Evolutionary conservation across 2,329 filamentous ascomycete species (phyloP).

Genomic region (Akanthomyces dipterigenus): DNA sequence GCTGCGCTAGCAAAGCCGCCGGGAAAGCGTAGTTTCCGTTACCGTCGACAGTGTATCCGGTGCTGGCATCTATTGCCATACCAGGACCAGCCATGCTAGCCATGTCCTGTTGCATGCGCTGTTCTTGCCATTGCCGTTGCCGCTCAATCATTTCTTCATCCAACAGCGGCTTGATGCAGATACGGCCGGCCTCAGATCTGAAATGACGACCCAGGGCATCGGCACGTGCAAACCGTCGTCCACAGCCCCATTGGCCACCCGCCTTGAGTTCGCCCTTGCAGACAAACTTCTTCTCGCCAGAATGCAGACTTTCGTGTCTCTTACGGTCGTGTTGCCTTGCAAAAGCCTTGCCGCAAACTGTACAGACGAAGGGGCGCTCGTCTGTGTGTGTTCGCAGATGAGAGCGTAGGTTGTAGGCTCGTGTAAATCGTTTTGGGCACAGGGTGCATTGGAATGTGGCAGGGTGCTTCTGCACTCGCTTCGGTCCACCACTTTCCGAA

Average conservation of each 20-base stretch:
- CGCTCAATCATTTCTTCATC: slow-evolving; percentile 88
- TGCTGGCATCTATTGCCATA: slow-evolving; percentile 54
- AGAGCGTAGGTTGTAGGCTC: slow-evolving; percentile 92
- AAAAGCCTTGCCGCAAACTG: slow-evolving; percentile 94
- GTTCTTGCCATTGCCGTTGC: slow-evolving; percentile 67
- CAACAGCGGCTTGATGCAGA: slow-evolving; percentile 94
- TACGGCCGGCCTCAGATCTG: slow-evolving; percentile 85
- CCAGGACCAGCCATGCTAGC: slow-evolving; percentile 48
- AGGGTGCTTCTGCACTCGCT: slow-evolving; percentile 93
- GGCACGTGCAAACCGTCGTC: slow-evolving; percentile 85
- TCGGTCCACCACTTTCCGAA: slow-evolving; percentile 54
- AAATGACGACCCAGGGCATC: slow-evolving; percentile 94
- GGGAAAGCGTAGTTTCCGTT: slow-evolving; percentile 64
- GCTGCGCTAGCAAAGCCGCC: slow-evolving; percentile 81
- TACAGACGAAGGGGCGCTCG: slow-evolving; percentile 94
- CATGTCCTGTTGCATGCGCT: slow-evolving; percentile 60
- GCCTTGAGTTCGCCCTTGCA: slow-evolving; percentile 86
- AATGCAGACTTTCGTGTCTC: slow-evolving; percentile 91
- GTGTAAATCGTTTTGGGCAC: slow-evolving; percentile 92
- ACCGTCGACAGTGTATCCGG: slow-evolving; percentile 51
- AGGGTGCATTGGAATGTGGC: slow-evolving; percentile 93
- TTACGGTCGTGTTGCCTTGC: slow-evolving; percentile 96
- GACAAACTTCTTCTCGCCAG: slow-evolving; percentile 97
- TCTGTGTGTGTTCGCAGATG: slow-evolving; percentile 95
- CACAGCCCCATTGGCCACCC: slow-evolving; percentile 84